phyloP scores from a whole-genome alignment of 2,329 filamentous ascomycete genomes.

The Talaromyces marneffei region DNA sequence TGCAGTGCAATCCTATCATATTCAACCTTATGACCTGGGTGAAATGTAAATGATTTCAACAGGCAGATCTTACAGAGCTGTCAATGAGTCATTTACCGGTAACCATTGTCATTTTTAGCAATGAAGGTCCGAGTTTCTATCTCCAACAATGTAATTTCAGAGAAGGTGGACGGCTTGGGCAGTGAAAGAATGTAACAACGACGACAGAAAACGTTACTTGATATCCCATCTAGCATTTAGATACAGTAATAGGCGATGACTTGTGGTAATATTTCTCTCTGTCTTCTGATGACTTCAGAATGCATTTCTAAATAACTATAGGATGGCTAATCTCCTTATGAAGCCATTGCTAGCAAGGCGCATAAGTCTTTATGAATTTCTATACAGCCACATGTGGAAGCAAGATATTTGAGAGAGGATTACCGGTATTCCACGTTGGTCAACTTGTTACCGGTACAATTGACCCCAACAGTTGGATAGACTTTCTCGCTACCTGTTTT shows the following conservation, averaged over 20 bases:
- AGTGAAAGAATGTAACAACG: no score
- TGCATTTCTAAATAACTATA: no score
- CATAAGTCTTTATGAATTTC: neutral
- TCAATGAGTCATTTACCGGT: neutral
- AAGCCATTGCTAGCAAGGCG: neutral
- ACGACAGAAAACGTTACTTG: no score
- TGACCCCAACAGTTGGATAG: neutral
- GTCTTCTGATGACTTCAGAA: no score
- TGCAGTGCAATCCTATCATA: neutral
- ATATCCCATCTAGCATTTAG: no score
- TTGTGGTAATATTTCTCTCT: no score
- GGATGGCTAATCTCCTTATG: no score
- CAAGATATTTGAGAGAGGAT: neutral
- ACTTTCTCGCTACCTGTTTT: neutral
- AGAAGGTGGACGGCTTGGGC: no score
- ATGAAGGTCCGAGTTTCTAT: neutral
- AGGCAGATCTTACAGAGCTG: neutral
- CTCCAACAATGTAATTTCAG: neutral
- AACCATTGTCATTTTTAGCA: neutral
- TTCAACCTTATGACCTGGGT: neutral
- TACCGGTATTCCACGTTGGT: neutral
- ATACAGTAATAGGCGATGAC: no score
- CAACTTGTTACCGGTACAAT: neutral
- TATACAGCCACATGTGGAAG: neutral
- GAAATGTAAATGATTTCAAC: neutral